Percentiles rank a stretch among this genome's conserved stretches.
These are phyloP conservation scores for Grosmannia huntii DNA, from an alignment of 2,329 filamentous ascomycete species.

Conservation along the genomic window DNA sequence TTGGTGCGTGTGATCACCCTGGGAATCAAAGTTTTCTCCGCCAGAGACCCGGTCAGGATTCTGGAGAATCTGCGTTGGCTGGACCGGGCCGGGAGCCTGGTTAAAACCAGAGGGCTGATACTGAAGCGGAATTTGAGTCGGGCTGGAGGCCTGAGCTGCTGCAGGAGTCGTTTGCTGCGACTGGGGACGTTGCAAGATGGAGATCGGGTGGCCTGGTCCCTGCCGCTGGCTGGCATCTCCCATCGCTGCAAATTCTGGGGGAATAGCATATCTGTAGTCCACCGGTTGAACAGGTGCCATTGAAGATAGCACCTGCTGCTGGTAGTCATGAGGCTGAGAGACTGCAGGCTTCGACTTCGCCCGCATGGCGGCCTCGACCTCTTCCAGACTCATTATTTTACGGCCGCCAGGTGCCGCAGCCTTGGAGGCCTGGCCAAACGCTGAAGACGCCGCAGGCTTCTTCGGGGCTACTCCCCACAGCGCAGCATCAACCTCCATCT, in stretches of 20 bases:
- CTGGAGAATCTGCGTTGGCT: constrained; percentile 65
- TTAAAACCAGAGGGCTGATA: constrained; percentile 16
- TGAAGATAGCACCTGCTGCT: constrained; percentile 15
- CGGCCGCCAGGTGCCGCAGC: constrained; percentile 30
- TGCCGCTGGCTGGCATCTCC: constrained; percentile 4
- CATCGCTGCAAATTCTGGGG: not conserved
- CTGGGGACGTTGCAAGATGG: constrained; percentile 43
- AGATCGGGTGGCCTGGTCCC: constrained; percentile 30
- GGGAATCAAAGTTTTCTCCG: constrained; percentile 28
- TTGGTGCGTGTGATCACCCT: constrained; percentile 22
- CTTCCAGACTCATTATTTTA: constrained; percentile 91
- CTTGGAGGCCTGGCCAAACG: constrained; percentile 13
- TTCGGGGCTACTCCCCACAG: constrained; percentile 76
- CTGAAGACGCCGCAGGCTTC: constrained; percentile 24
- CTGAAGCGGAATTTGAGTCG: constrained; percentile 7
- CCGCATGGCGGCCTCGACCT: constrained; percentile 90
- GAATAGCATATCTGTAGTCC: constrained; percentile 7
- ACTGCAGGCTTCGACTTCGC: constrained; percentile 43
- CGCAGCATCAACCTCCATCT: constrained; percentile 83
- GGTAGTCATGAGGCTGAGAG: constrained; percentile 20
- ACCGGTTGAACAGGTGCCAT: constrained; percentile 12
- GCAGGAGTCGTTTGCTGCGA: constrained; percentile 26
- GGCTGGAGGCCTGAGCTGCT: constrained; percentile 19
- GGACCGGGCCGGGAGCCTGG: constrained; percentile 25
- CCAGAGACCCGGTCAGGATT: constrained; percentile 56